phyloP scores from a whole-genome alignment of 352 stramenopile species.

The Thraustochytrium sp. region DNA sequence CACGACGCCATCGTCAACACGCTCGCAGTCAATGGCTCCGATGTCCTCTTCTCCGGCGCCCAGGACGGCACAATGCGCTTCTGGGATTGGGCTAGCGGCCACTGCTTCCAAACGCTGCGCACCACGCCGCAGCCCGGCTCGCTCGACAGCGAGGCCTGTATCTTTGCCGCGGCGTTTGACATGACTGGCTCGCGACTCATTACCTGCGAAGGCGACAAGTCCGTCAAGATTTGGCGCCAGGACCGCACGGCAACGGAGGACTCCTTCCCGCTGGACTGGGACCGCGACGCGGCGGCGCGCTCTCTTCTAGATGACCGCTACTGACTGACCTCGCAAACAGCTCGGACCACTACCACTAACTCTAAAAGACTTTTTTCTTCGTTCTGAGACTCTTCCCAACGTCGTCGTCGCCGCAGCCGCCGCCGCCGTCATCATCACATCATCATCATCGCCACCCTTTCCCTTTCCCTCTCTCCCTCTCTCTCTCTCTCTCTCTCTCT shows the following conservation, averaged over 20 bases:
- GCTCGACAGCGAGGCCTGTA: slow-evolving; percentile 94
- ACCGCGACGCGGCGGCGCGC: neutral
- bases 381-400: too few species aligned
- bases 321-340: neutral
- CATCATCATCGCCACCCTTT: too few species aligned
- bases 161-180: slow-evolving; percentile 95
- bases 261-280: neutral
- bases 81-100: slow-evolving; percentile 96
- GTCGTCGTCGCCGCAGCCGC: too few species aligned
- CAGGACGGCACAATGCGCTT: slow-evolving; percentile 94
- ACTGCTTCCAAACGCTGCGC: slow-evolving; percentile 92
- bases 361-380: neutral
- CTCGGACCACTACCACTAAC: neutral
- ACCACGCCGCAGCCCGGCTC: slow-evolving; percentile 89
- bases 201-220: slow-evolving; percentile 98
- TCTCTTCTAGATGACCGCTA: neutral
- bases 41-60: slow-evolving; percentile 88
- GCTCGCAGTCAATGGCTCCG: slow-evolving; percentile 95
- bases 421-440: too few species aligned
- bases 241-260: slow-evolving; percentile 81
- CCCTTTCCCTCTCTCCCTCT: too few species aligned
- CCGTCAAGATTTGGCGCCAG: slow-evolving; percentile 94
- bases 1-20: slow-evolving; percentile 98
- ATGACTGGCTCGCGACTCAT: slow-evolving; percentile 94
- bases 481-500: too few species aligned